Percentiles rank a stretch among this genome's conserved stretches.
These are phyloP conservation scores for Erodium trifolium DNA, from an alignment of 441 rosid species.

Conservation along the genomic window DNA sequence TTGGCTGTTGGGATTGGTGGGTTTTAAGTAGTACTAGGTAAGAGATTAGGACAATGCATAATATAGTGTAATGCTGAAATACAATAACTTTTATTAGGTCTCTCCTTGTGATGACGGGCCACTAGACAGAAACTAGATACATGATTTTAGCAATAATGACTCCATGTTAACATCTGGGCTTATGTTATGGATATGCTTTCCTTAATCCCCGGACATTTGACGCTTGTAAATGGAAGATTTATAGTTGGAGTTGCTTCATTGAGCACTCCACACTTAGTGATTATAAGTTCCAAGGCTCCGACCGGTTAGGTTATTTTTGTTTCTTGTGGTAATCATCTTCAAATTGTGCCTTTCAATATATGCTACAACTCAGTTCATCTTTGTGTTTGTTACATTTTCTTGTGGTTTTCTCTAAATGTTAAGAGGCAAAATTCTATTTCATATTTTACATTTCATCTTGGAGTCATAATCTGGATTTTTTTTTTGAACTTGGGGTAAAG, in stretches of 20 bases:
- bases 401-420: not conserved
- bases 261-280: not conserved
- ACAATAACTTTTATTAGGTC: not conserved
- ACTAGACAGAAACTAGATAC: not conserved
- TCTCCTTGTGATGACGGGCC: not conserved
- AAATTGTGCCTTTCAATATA: too few species aligned
- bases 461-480: too few species aligned
- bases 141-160: not conserved
- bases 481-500: too few species aligned
- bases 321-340: too few species aligned
- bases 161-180: not conserved
- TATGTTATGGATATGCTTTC: not conserved
- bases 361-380: not conserved
- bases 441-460: not conserved
- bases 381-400: not conserved
- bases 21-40: not conserved
- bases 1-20: not conserved
- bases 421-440: not conserved
- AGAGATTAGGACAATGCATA: not conserved
- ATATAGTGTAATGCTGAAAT: not conserved
- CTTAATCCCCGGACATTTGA: not conserved
- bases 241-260: not conserved
- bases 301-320: too few species aligned
- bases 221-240: not conserved
- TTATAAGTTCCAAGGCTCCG: too few species aligned